Conservation (phyloP, 768 basidiomycete species). For the Russula compacta region DNA sequence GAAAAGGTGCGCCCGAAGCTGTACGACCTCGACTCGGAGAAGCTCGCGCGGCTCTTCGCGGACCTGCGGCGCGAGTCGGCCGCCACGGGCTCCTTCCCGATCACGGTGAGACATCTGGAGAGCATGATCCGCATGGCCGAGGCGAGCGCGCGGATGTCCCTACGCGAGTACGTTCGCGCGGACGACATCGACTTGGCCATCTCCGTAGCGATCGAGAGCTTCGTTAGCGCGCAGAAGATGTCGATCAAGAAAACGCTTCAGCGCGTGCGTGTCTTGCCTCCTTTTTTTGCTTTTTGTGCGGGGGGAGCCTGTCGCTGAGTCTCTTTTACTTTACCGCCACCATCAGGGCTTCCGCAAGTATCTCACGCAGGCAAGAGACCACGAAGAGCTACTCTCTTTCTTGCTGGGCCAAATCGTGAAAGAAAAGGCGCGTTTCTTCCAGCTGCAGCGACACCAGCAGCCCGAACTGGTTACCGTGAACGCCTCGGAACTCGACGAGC, state of each 20-base stretch:
- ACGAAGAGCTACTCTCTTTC: slow-evolving; percentile 93
- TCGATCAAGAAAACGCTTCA: slow-evolving; percentile 97
- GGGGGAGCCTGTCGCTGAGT: neutral
- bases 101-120: slow-evolving; percentile 95
- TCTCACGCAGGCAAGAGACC: slow-evolving; percentile 88
- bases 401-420: slow-evolving; percentile 90
- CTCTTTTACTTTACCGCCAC: slow-evolving; percentile 26
- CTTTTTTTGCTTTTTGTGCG: neutral
- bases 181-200: slow-evolving; percentile 98
- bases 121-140: slow-evolving; percentile 99
- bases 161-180: slow-evolving; percentile 89
- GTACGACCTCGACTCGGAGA: slow-evolving; percentile 92
- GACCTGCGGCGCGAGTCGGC: slow-evolving; percentile 94
- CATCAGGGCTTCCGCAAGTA: slow-evolving; percentile 94
- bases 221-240: slow-evolving; percentile 95
- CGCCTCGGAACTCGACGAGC: slow-evolving; percentile 73
- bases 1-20: slow-evolving; percentile 90
- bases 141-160: slow-evolving; percentile 96
- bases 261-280: slow-evolving; percentile 48
- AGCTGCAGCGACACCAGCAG: slow-evolving; percentile 66
- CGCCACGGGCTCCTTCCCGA: slow-evolving; percentile 97
- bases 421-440: slow-evolving; percentile 80
- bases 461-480: slow-evolving; percentile 72
- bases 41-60: slow-evolving; percentile 86
- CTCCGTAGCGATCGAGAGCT: slow-evolving; percentile 89